A percentile compares a stretch with the other conserved stretches of the same genome.
These are phyloP conservation scores for Fusarium paranaense DNA, from an alignment of 2,329 filamentous ascomycete genomes.

Conservation along the genomic window DNA sequence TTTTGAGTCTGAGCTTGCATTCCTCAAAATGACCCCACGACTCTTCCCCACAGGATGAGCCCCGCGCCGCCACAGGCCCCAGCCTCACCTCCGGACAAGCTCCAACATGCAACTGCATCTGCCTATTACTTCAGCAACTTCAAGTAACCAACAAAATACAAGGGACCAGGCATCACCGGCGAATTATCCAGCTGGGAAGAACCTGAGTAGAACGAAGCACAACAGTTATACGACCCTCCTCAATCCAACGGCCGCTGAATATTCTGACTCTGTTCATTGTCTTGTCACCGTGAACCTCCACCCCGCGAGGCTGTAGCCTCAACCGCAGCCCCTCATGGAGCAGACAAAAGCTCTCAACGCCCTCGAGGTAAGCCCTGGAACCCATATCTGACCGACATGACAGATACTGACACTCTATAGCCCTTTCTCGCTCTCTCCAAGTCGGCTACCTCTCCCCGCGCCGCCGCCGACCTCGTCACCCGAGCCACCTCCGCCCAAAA, in stretches of 20 bases:
- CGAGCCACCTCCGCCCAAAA: slow-evolving; percentile 91
- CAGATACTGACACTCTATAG: slow-evolving; percentile 60
- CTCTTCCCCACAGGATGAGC: slow-evolving; percentile 32
- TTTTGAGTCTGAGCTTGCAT: background rate
- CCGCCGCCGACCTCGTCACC: slow-evolving; percentile 85
- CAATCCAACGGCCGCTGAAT: background rate
- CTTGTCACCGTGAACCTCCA: slow-evolving; percentile 9
- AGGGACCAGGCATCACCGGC: too few species aligned
- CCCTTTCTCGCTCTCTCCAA: slow-evolving; percentile 93
- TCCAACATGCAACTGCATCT: slow-evolving; percentile 28
- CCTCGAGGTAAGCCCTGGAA: slow-evolving; percentile 62
- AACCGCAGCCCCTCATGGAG: slow-evolving; percentile 68
- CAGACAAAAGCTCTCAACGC: slow-evolving; percentile 76
- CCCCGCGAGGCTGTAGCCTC: slow-evolving; percentile 41
- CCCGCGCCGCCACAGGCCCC: slow-evolving; percentile 42
- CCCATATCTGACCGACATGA: too few species aligned
- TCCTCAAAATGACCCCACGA: background rate
- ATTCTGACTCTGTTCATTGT: slow-evolving; percentile 15
- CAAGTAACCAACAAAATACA: background rate
- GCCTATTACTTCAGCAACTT: slow-evolving; percentile 12
- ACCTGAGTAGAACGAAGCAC: background rate
- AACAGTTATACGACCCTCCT: background rate
- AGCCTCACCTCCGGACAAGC: slow-evolving; percentile 34
- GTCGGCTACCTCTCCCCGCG: slow-evolving; percentile 84
- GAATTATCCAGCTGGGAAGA: background rate